phyloP scores from a whole-genome alignment of 1,284 basidiomycete species.

The Puccinia hordei region DNA sequence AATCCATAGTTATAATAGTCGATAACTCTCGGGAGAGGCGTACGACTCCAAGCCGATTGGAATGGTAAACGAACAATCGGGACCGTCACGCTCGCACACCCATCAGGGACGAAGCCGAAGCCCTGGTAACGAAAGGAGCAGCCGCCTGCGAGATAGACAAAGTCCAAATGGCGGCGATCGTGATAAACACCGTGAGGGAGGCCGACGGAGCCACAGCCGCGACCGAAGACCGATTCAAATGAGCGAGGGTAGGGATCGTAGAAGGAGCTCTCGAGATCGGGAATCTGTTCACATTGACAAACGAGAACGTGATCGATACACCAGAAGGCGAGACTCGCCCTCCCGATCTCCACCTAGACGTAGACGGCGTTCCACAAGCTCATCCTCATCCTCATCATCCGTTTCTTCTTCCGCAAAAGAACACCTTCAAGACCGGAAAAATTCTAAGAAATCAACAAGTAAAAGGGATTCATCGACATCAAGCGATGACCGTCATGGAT shows the following conservation, averaged over 20 bases:
- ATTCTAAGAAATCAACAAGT: conserved; percentile 30
- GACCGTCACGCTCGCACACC: conserved; percentile 10
- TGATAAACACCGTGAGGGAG: neutral
- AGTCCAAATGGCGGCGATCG: conserved; percentile 1
- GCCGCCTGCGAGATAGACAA: neutral
- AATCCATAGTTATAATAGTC: no score
- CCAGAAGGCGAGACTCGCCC: conserved; percentile 9
- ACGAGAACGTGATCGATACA: conserved; percentile 2
- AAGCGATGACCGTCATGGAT: neutral
- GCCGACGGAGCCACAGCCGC: conserved; percentile 27
- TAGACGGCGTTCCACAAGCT: conserved; percentile 1
- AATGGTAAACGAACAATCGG: conserved; percentile 16
- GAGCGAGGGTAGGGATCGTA: neutral
- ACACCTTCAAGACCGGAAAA: neutral
- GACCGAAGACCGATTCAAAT: neutral
- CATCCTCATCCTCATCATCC: conserved; percentile 18
- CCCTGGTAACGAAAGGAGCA: conserved; percentile 1
- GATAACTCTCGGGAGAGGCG: neutral
- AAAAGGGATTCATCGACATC: conserved; percentile 13
- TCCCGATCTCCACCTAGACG: conserved; percentile 20
- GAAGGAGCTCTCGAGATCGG: conserved; percentile 16
- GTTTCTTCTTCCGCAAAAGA: neutral
- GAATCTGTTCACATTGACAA: neutral
- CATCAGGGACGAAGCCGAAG: conserved; percentile 21
- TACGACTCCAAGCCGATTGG: neutral